Evolutionary conservation across 768 basidiomycete genomes (phyloP).

Genomic region (Gymnopilus dilepis): DNA sequence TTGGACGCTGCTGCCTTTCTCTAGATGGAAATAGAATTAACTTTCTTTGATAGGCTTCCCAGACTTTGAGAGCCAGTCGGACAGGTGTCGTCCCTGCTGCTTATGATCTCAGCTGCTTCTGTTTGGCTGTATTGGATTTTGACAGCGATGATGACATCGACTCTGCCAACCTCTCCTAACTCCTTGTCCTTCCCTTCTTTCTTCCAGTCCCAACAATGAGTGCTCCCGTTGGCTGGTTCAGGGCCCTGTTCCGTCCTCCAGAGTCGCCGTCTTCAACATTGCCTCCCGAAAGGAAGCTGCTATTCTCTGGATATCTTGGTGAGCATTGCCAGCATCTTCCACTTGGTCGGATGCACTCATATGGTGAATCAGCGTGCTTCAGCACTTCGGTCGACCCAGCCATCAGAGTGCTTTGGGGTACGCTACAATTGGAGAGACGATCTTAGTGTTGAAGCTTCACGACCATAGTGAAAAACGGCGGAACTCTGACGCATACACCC

Average conservation of each 20-base stretch:
- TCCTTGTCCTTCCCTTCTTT: background rate
- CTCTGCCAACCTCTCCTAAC: background rate
- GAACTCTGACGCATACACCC: conserved; percentile 37
- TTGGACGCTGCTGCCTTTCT: background rate
- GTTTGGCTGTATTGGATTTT: conserved; percentile 10
- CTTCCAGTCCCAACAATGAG: background rate
- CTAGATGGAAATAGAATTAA: background rate
- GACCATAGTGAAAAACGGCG: conserved; percentile 40
- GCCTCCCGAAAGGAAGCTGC: background rate
- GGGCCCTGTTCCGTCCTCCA: background rate
- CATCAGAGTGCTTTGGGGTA: conserved; percentile 41
- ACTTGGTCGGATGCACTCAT: background rate
- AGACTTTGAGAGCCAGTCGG: background rate
- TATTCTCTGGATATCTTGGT: conserved; percentile 23
- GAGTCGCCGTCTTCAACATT: background rate
- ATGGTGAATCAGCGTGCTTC: conserved; percentile 39
- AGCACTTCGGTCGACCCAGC: conserved; percentile 38
- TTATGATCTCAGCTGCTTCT: background rate
- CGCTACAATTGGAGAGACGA: conserved; percentile 1
- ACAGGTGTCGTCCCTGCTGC: conserved; percentile 1
- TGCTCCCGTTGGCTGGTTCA: background rate
- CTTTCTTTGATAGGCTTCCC: background rate
- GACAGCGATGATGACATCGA: conserved; percentile 9
- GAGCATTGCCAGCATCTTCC: background rate
- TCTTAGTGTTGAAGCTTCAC: background rate